Base-by-base conservation (phyloP, 345 rosid species). In the Brassica rapa region DNA sequence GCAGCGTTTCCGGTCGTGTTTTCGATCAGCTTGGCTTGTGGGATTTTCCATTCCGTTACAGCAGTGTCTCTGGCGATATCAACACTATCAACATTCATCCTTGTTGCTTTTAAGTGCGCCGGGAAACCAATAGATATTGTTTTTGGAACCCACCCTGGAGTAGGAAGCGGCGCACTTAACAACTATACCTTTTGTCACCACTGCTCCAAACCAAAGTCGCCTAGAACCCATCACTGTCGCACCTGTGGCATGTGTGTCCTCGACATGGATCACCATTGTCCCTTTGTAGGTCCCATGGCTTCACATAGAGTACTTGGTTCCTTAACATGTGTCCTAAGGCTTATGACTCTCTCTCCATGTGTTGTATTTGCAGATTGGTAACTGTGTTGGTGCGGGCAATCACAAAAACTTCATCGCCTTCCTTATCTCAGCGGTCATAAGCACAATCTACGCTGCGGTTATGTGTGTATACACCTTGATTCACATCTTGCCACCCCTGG, bases 181-280 rank as follows among this genome's bases (percentile, higher is more conserved):
- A 91, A 89, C 84, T 90, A 86, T 71, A 90, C 93, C 60, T 93
- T 90, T 78, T 90, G 96, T 75, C 86, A 74, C 73, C 83, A 83
- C 76, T 92, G 97, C 84, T 85, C 82, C 35, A 90, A 79, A 86
- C 97, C 94, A 10, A 94, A 94, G 84, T 89, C 98, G 24, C 94
- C 96, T 10, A 87, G 91, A 82, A 68, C 90, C 66, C 97, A 92
- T 89, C 98, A 94, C 81, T 94, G 98, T 74, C 89, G 92, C 78
- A 85, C 98, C 8, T 94, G 98, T 81, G 90, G 93, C 79, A 86
- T 81, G 82, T 94, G 97, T 86, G 83, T 94, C 61, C 68, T 92
- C 71, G 94, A 94, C 86, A 94, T 94, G 97, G 98, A 94, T 85
- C 98, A 94, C 81, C 98, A 92, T 82, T 94, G 97, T 83, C 98